Base-by-base conservation (phyloP, 1,284 basidiomycete genomes). In the Sphaerobolus stellatus region DNA sequence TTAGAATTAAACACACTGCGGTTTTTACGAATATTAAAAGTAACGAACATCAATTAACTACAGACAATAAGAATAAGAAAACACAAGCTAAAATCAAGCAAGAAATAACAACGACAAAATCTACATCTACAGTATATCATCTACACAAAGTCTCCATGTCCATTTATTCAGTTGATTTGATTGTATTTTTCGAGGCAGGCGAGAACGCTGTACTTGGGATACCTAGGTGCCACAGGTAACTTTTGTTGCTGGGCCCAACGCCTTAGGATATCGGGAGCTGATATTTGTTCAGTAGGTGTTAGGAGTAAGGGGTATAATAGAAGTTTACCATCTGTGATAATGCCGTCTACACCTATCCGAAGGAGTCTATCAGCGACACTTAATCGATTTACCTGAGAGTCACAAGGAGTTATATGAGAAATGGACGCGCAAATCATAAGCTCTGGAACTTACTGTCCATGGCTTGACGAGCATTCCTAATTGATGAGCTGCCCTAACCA, bases 401-500 rank as follows among this genome's bases (percentile, higher is more conserved):
- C 7, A 20, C 51, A 38, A 44, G 53, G 40, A 33, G 36, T n/a
- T 29, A 31, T 24, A 18, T 43, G 13, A 22, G 13, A 14, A 20
- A 24, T n/a, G 13, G 22, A 4, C 41, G 22, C 3, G 9, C n/a
- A 43, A 43, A 5, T 6, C 22, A 22, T 22, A 27, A 22, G 4
- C 2, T 43, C 14, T 24, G 28, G 20, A 14, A 24, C 41, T 14
- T 59, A 88, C 85, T 16, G 88, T 91, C 82, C 84, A 92, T 4
- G 87, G 84, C 59, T 83, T 82, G 48, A 92, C 83, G 14, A 66
- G 59, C 64, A 91, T 65, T 2, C 82, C 84, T 18, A 88, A 73
- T 34, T 73, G 61, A 64, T 89, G 86, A 0, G 88, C 83, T 52
- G 76, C 75, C 40, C 79, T 73, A 30, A 92, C 75, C 88, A 91